Evolutionary conservation across 768 basidiomycete species (phyloP), one percentile per base, ranked within the genome.

Genomic region (Xerocomellus dryophilus): DNA sequence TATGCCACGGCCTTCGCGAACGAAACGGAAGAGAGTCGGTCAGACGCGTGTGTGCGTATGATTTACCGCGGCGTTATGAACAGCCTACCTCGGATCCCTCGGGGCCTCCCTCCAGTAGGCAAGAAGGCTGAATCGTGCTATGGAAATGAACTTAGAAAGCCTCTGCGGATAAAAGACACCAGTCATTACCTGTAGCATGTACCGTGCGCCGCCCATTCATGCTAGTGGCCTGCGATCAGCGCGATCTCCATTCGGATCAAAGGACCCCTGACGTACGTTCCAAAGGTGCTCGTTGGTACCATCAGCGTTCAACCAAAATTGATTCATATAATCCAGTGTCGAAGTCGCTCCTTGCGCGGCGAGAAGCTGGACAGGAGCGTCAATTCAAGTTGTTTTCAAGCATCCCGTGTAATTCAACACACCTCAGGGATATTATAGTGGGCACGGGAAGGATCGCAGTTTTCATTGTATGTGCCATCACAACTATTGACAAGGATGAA

Each of bases 171-270:
- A 18, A 17, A 21, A 20, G 0, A 9, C 3, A 6, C 1, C n/a
- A 20, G 21, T 43, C 11, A 4, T 21, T 54, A 67, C 67, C 68
- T 69, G 45, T 64, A 74, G 58, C 75, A 78, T 34, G 78, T 89
- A 20, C 87, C 87, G 57, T 89, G 87, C 4, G 76, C 82, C 8
- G 71, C 57, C 87, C 87, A 89, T 65, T 89, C 87, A 57, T 89
- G 86, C 81, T 84, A 51, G 5, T 17, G 27, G 21, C 31, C 41
- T 38, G 21, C 6, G 32, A 50, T 56, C 20, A 64, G 45, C 14
- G 18, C 36, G 31, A 9, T n/a, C 10, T 46, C 38, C 20, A 35
- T 21, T 31, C 8, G 14, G 11, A 46, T 38, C 20, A 25, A 20
- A 12, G 14, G 9, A 34, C 10, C 2, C 35, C 17, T 17, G 20